phyloP scores from a whole-genome alignment of 345 rosid species.

The Anacardium occidentale region DNA sequence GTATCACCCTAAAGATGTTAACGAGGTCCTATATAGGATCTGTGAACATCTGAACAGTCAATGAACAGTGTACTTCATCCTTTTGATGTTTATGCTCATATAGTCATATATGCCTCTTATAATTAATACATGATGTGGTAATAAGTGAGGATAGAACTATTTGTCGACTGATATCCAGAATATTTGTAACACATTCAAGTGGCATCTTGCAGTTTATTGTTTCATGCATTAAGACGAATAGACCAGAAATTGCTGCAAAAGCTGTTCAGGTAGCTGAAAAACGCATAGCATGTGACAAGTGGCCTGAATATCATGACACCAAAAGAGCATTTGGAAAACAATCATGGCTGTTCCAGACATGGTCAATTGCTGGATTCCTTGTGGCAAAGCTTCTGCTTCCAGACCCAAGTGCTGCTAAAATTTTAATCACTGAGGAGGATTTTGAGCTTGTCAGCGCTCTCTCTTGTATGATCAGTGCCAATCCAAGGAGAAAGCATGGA shows the following conservation, averaged over 20 bases:
- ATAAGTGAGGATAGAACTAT: background rate
- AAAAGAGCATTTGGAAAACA: constrained; percentile 48
- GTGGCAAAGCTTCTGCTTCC: constrained; percentile 51
- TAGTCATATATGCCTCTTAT: too few relatives aligned
- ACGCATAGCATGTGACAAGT: constrained; percentile 40
- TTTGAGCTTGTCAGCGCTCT: constrained; percentile 46
- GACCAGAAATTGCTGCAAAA: constrained; percentile 46
- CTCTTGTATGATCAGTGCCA: constrained; percentile 53
- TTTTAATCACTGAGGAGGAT: constrained; percentile 49
- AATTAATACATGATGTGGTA: background rate
- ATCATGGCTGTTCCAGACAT: constrained; percentile 46
- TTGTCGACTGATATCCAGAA: background rate
- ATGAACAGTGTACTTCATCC: background rate
- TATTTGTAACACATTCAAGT: background rate
- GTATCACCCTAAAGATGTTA: background rate
- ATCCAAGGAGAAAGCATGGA: constrained; percentile 52
- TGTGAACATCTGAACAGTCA: background rate
- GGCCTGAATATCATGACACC: constrained; percentile 63
- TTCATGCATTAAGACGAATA: constrained; percentile 53
- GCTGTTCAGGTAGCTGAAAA: constrained; percentile 45
- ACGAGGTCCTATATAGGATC: background rate
- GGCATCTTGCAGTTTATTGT: constrained; percentile 45
- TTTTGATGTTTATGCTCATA: background rate
- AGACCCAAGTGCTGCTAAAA: constrained; percentile 41
- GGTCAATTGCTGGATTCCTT: constrained; percentile 56